Evolutionary conservation across 2,329 filamentous ascomycete species (phyloP), one percentile per base, ranked within the genome.

Genomic region (Colletotrichum somersetense): DNA sequence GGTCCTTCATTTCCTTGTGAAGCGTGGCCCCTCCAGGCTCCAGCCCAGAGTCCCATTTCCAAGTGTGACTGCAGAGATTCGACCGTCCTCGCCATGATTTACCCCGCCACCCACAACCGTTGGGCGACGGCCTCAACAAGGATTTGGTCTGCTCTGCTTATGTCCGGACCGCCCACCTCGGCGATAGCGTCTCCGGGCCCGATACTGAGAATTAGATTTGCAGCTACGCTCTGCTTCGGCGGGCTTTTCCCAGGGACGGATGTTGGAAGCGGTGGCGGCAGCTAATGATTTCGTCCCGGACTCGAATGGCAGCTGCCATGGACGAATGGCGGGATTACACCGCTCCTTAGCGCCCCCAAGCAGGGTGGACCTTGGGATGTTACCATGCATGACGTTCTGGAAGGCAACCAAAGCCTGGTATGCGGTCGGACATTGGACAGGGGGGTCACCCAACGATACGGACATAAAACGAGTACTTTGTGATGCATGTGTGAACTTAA

Each of bases 1-100:
- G 70, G 20, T 58, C 57, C 59, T 42, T 57, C 59, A 69, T 69
- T 69, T 69, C 55, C 66, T 56, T 62, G 6, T 48, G 33, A 48
- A 38, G 23, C n/a, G n/a, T n/a, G 42, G 16, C 57, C 57, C 18
- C 18, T n/a, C 44, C n/a, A n/a, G n/a, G n/a, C n/a, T n/a, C n/a
- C n/a, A n/a, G n/a, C 44, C 42, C 20, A 14, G 57, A 6, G 11
- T 18, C 33, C 35, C 26, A 35, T 61, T 35, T 67, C 56, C 56
- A n/a, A 12, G 53, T 12, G 18, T 23, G 20, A 5, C 30, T 12
- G 33, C n/a, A n/a, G n/a, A n/a, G n/a, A n/a, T 40, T 57, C 12
- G n/a, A 23, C 55, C 14, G 53, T 35, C 3, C 52, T 35, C 26
- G 26, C 20, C 50, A 20, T 20, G 23, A 55, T n/a, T 55, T 55